phyloP scores from a whole-genome alignment of 257 asterid species.

The Petunia secreta region DNA sequence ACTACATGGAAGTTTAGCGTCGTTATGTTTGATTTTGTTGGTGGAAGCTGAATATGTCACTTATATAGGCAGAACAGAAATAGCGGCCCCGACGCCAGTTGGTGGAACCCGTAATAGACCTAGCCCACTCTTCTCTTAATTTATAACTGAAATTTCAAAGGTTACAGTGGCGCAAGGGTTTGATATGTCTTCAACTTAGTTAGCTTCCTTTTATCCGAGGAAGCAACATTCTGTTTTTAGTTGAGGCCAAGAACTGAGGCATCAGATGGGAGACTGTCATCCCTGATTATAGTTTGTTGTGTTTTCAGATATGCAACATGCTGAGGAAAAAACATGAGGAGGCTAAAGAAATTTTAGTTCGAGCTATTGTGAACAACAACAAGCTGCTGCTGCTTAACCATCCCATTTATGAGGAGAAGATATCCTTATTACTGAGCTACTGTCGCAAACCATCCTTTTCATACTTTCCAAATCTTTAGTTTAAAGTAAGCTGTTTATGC shows the following conservation, averaged over 20 bases:
- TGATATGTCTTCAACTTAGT: neutral
- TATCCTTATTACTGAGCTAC: conserved; percentile 58
- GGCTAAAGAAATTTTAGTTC: conserved; percentile 76
- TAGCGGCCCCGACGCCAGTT: neutral
- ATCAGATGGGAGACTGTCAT: conserved; percentile 21
- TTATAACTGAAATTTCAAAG: neutral
- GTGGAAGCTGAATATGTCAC: neutral
- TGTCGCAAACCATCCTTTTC: neutral
- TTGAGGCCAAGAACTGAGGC: conserved; percentile 19
- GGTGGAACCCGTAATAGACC: neutral
- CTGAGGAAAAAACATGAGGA: conserved; percentile 77
- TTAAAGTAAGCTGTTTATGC: conserved; percentile 30
- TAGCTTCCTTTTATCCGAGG: neutral
- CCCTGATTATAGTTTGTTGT: conserved; percentile 8
- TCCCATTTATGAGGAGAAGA: conserved; percentile 70
- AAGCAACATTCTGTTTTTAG: neutral
- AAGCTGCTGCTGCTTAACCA: conserved; percentile 77
- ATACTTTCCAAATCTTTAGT: conserved; percentile 18
- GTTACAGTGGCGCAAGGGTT: neutral
- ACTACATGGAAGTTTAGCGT: neutral
- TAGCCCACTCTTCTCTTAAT: neutral
- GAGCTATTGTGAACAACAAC: conserved; percentile 77
- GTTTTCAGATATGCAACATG: conserved; percentile 76
- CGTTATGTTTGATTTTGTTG: conserved; percentile 20
- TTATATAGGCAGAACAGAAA: neutral